Evolutionary conservation across 23 red algal species (phyloP).

Genomic region (Porphyridium purpureum): DNA sequence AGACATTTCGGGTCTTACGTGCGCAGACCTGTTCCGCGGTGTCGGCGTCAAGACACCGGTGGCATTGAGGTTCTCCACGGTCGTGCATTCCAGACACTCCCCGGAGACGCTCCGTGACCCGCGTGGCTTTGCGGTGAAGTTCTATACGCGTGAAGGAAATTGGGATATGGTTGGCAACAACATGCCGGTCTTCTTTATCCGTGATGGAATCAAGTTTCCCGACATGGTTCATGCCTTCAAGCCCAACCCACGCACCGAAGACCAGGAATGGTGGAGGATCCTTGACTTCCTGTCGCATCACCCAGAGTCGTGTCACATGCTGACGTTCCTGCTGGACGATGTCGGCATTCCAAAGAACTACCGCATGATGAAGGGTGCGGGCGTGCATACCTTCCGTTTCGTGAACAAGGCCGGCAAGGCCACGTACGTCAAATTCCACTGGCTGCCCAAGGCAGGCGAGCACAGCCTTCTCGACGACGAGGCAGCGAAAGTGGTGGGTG

Average conservation of each 20-base stretch:
- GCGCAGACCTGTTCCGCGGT: slow-evolving; percentile 63
- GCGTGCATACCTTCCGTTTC: slow-evolving; percentile 78
- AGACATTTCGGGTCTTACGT: slow-evolving; percentile 62
- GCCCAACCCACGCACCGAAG: slow-evolving; percentile 74
- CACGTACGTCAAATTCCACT: slow-evolving; percentile 95
- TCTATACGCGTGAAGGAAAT: slow-evolving; percentile 63
- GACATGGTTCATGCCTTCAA: slow-evolving; percentile 97
- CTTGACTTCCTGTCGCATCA: slow-evolving; percentile 84
- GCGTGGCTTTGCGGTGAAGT: slow-evolving; percentile 92
- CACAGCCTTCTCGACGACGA: slow-evolving; percentile 87
- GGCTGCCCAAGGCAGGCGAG: slow-evolving; percentile 59
- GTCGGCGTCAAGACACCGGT: slow-evolving; percentile 71
- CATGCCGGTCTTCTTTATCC: slow-evolving; percentile 91
- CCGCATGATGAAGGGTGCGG: slow-evolving; percentile 58
- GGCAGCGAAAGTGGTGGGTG: slow-evolving; percentile 46
- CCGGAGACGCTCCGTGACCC: slow-evolving; percentile 97
- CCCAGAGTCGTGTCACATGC: slow-evolving; percentile 72
- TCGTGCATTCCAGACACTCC: slow-evolving; percentile 77
- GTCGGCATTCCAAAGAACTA: slow-evolving; percentile 81
- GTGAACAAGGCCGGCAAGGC: slow-evolving; percentile 47
- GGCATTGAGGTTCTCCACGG: slow-evolving; percentile 87
- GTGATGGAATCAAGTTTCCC: slow-evolving; percentile 88
- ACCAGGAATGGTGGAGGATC: slow-evolving; percentile 76
- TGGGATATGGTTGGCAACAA: slow-evolving; percentile 97
- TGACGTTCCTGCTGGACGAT: slow-evolving; percentile 78